Conservation (phyloP, 345 rosid genomes). For the Populus davidiana region DNA sequence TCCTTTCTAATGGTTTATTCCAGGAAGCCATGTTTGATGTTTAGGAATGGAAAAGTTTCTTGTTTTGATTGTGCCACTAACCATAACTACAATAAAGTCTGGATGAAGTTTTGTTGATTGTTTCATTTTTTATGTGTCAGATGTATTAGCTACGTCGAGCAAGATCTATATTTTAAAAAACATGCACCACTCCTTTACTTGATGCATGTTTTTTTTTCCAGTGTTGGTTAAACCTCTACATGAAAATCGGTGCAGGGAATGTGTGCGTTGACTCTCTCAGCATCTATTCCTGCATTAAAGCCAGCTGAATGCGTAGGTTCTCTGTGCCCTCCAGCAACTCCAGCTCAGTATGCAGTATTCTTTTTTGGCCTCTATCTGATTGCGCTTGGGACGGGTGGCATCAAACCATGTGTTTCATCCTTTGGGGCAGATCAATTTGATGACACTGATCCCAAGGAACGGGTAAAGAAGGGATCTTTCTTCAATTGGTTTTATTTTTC, state of each 20-base stretch:
- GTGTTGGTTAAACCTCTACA: slow-evolving; percentile 13
- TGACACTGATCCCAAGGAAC: slow-evolving; percentile 73
- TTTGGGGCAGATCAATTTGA: slow-evolving; percentile 98
- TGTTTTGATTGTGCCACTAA: neutral
- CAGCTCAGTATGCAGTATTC: slow-evolving; percentile 66
- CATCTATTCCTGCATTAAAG: slow-evolving; percentile 60
- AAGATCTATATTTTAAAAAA: neutral
- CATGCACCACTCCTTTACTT: neutral
- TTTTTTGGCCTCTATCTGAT: slow-evolving; percentile 87
- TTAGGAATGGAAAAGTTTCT: neutral
- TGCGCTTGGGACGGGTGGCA: slow-evolving; percentile 91
- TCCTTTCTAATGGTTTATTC: neutral
- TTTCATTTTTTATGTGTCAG: neutral
- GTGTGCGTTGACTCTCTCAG: slow-evolving; percentile 81
- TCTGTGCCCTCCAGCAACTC: slow-evolving; percentile 65
- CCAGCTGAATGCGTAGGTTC: slow-evolving; percentile 63
- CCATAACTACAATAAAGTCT: neutral
- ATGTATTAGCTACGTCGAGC: neutral
- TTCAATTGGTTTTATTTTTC: slow-evolving; percentile 96
- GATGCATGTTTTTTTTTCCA: neutral
- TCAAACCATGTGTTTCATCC: slow-evolving; percentile 92
- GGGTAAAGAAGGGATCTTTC: slow-evolving; percentile 80
- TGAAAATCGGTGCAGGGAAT: slow-evolving; percentile 57
- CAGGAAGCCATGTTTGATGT: neutral
- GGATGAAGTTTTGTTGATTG: neutral